Percentiles rank a stretch among this genome's conserved stretches.
Evolutionary conservation across 257 asterid species (phyloP).

Genomic region (Solanum okadae): DNA sequence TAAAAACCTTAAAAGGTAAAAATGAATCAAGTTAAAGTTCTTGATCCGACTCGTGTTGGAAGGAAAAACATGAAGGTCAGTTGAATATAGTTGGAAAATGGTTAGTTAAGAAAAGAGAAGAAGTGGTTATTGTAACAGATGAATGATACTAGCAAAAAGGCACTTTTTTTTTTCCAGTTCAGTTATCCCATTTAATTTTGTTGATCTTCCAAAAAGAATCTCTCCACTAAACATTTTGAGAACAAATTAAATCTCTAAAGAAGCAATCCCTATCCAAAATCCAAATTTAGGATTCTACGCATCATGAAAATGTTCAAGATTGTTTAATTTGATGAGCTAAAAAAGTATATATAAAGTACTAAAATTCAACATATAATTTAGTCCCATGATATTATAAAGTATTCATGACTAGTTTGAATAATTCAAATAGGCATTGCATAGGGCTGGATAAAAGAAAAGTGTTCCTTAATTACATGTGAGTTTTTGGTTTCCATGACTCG

Average conservation of each 20-base stretch:
- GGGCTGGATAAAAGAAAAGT: no score
- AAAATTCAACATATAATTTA: no score
- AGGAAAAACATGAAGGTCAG: neutral
- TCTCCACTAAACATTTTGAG: neutral
- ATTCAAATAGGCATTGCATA: no score
- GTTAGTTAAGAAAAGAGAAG: neutral
- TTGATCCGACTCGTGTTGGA: neutral
- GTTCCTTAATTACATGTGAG: neutral
- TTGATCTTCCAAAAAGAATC: neutral
- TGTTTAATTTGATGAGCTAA: neutral
- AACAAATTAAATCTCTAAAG: neutral
- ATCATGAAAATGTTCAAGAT: neutral
- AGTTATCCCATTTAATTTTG: neutral
- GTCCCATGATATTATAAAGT: neutral
- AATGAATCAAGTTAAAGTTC: neutral
- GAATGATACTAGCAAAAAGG: neutral
- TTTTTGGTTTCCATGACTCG: neutral
- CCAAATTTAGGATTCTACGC: neutral
- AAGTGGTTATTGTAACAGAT: neutral
- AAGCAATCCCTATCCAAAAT: neutral
- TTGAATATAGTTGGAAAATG: neutral
- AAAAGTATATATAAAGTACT: neutral
- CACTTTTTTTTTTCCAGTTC: neutral
- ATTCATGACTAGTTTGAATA: neutral
- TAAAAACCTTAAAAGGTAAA: neutral